These are phyloP conservation scores for Drechmeria coniospora DNA, from an alignment of 2,329 filamentous ascomycete genomes.

Conservation along the genomic window DNA sequence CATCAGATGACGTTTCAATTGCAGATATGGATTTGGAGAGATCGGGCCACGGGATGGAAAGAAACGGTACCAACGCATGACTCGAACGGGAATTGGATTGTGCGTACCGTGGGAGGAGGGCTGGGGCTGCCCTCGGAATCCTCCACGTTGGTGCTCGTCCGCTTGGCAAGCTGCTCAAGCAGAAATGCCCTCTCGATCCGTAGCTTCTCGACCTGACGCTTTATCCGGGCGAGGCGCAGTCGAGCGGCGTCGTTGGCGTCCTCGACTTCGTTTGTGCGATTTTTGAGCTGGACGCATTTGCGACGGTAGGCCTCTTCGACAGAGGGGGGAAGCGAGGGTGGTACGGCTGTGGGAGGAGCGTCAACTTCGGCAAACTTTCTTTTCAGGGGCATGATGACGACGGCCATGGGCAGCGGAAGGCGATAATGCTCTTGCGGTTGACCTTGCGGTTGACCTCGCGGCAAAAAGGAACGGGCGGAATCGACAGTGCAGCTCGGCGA, in stretches of 20 bases:
- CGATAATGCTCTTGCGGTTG: neutral
- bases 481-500: no score
- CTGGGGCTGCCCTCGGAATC: constrained; percentile 68
- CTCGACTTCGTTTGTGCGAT: constrained; percentile 82
- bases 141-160: constrained; percentile 59
- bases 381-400: constrained; percentile 17
- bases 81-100: constrained; percentile 3
- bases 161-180: constrained; percentile 56
- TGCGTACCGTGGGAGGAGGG: constrained; percentile 58
- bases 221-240: constrained; percentile 61
- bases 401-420: neutral
- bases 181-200: constrained; percentile 70
- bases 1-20: constrained; percentile 18
- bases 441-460: neutral
- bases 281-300: constrained; percentile 91
- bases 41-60: constrained; percentile 6
- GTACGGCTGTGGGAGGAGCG: constrained; percentile 28
- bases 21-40: no score
- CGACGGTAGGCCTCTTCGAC: constrained; percentile 91
- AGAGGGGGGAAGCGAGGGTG: constrained; percentile 60
- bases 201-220: constrained; percentile 80
- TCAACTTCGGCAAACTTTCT: constrained; percentile 21
- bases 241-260: constrained; percentile 76
- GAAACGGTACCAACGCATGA: constrained; percentile 7
- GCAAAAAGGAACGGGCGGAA: no score